These are phyloP conservation scores for Ophiocordyceps sinensis DNA, from an alignment of 2,329 filamentous ascomycete species.

Conservation along the genomic window DNA sequence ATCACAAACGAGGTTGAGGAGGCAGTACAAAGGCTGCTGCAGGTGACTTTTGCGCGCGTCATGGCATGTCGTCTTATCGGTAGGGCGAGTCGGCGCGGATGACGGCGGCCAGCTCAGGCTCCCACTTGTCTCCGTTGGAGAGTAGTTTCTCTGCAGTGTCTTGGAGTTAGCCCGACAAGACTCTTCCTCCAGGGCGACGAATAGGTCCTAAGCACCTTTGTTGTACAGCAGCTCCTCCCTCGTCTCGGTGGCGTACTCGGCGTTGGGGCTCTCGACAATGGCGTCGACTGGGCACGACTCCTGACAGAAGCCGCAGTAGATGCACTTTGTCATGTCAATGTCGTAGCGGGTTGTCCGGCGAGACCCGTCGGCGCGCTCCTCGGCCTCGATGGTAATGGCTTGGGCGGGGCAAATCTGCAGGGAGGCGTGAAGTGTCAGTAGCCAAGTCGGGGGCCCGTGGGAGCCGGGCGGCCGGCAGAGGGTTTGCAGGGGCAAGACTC, in stretches of 20 bases:
- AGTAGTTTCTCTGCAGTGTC: constrained; percentile 58
- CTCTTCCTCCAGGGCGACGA: background rate
- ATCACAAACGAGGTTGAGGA: background rate
- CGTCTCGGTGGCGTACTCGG: constrained; percentile 49
- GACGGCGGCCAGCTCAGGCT: constrained; percentile 85
- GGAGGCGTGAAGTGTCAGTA: background rate
- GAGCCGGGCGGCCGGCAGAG: background rate
- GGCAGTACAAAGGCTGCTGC: background rate
- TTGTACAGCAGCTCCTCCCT: constrained; percentile 95
- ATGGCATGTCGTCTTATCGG: constrained; percentile 36
- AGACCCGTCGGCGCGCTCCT: constrained; percentile 92
- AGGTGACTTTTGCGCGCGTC: background rate
- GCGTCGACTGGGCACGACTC: constrained; percentile 98
- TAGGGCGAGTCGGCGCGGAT: constrained; percentile 91
- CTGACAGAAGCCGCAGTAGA: constrained; percentile 99
- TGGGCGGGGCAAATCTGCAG: constrained; percentile 78
- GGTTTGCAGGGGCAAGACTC: constrained; percentile 7
- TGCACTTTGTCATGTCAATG: constrained; percentile 99
- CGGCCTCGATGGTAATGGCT: constrained; percentile 97
- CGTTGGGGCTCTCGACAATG: constrained; percentile 52
- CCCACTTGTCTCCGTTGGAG: constrained; percentile 90
- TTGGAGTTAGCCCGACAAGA: background rate
- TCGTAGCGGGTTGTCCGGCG: constrained; percentile 94
- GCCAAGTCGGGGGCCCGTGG: no score
- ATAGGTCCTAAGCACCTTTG: constrained; percentile 42